phyloP scores from a whole-genome alignment of 148 eudicot genomes.

The Drosera capensis region DNA sequence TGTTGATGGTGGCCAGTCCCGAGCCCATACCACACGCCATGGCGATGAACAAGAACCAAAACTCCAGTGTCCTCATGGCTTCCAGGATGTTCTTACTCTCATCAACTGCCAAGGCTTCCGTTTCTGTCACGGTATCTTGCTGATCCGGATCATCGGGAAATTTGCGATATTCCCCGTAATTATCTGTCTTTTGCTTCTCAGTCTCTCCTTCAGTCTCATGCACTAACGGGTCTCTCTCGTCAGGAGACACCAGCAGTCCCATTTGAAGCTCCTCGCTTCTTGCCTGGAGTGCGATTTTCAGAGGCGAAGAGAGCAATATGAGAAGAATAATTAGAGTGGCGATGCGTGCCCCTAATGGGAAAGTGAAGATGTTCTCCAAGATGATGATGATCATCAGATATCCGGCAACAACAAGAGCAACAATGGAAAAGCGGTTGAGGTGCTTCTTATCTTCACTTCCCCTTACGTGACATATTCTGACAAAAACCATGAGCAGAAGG shows the following conservation, averaged over 20 bases:
- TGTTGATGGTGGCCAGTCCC: constrained; percentile 76
- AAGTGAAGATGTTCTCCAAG: constrained; percentile 35
- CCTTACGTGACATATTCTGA: constrained; percentile 25
- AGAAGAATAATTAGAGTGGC: constrained; percentile 29
- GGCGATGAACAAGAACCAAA: constrained; percentile 71
- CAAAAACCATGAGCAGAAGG: constrained; percentile 50
- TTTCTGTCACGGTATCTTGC: constrained; percentile 6
- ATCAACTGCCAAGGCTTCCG: constrained; percentile 6
- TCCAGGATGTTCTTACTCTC: constrained; percentile 37
- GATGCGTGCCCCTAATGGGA: constrained; percentile 34
- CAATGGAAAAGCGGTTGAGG: constrained; percentile 45
- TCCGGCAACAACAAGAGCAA: constrained; percentile 50
- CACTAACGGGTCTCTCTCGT: constrained; percentile 16
- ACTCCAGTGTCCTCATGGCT: constrained; percentile 46
- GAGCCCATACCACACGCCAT: constrained; percentile 94
- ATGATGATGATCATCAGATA: constrained; percentile 56
- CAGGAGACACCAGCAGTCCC: constrained; percentile 6
- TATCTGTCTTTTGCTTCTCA: constrained; percentile 7
- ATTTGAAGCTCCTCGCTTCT: constrained; percentile 18
- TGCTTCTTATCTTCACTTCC: constrained; percentile 42
- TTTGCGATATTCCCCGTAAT: constrained; percentile 9
- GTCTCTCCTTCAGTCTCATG: constrained; percentile 8
- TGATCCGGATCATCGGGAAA: constrained; percentile 5
- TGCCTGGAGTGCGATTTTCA: constrained; percentile 36
- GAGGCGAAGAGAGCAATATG: constrained; percentile 41